These are phyloP conservation scores for Pseudocercospora fuligena DNA, from an alignment of 2,329 filamentous ascomycete genomes.

Conservation along the genomic window DNA sequence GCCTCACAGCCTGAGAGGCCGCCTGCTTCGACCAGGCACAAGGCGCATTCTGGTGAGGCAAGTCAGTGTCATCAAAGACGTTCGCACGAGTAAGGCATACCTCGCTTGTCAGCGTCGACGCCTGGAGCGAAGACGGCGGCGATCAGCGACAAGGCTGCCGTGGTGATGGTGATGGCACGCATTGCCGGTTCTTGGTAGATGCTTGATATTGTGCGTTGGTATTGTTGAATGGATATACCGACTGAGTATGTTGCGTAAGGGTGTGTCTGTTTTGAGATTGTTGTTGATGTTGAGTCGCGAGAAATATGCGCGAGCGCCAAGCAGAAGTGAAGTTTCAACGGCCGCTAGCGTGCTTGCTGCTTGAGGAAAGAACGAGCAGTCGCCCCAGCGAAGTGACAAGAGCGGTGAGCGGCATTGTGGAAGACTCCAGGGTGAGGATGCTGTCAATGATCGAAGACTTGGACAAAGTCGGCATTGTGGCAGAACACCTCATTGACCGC, in stretches of 20 bases:
- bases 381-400: background rate
- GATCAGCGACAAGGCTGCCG: conserved; percentile 7
- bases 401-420: background rate
- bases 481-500: too few relatives aligned
- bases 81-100: background rate
- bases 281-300: background rate
- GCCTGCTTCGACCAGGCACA: background rate
- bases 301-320: background rate
- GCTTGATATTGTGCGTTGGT: conserved; percentile 1
- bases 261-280: background rate
- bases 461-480: too few relatives aligned
- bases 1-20: background rate
- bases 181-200: background rate
- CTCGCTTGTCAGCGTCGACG: background rate
- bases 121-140: background rate
- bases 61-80: background rate
- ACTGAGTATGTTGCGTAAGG: background rate
- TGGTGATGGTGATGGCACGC: background rate
- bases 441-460: background rate
- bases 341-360: background rate
- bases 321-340: conserved; percentile 1
- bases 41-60: background rate
- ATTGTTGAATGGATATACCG: background rate
- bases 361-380: background rate
- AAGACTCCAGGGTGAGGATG: background rate